Evolutionary conservation across 2,329 filamentous ascomycete species (phyloP).

Genomic region (Hypoxylon sp.): DNA sequence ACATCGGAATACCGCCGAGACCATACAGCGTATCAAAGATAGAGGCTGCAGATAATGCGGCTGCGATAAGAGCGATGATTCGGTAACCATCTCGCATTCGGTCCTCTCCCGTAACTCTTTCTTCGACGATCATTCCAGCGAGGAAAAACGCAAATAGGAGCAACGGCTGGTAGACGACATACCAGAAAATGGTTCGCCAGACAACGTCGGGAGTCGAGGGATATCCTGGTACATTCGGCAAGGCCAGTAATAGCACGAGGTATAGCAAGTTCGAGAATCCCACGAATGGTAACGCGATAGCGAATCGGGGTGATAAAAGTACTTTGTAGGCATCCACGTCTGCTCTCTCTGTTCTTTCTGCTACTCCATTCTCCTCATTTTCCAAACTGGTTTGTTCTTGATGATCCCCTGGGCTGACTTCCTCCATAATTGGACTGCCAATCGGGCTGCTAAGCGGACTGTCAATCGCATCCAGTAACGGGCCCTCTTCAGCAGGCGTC

Average conservation of each 20-base stretch:
- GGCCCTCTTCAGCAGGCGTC: conserved; percentile 1
- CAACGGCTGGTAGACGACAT: conserved; percentile 36
- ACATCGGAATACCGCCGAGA: conserved; percentile 41
- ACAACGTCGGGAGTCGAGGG: conserved; percentile 29
- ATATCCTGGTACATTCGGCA: conserved; percentile 33
- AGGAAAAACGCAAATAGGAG: conserved; percentile 40
- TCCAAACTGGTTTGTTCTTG: conserved; percentile 7
- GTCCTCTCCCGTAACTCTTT: conserved; percentile 26
- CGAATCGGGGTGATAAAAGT: conserved; percentile 31
- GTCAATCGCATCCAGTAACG: not conserved
- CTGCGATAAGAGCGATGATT: conserved; percentile 23
- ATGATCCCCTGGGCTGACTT: not conserved
- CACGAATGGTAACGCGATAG: conserved; percentile 31
- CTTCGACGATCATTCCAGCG: conserved; percentile 40
- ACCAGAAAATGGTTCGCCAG: conserved; percentile 37
- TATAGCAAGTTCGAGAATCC: conserved; percentile 34
- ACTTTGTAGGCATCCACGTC: conserved; percentile 15
- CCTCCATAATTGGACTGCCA: not conserved
- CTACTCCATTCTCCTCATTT: conserved; percentile 6
- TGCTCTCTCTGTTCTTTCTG: conserved; percentile 7
- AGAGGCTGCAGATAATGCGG: conserved; percentile 28
- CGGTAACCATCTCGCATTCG: conserved; percentile 29
- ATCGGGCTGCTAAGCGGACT: too few relatives aligned
- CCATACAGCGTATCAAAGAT: conserved; percentile 40
- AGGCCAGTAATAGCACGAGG: conserved; percentile 31